Evolutionary conservation across 2,329 filamentous ascomycete species (phyloP).

Genomic region (Phoma sp.): DNA sequence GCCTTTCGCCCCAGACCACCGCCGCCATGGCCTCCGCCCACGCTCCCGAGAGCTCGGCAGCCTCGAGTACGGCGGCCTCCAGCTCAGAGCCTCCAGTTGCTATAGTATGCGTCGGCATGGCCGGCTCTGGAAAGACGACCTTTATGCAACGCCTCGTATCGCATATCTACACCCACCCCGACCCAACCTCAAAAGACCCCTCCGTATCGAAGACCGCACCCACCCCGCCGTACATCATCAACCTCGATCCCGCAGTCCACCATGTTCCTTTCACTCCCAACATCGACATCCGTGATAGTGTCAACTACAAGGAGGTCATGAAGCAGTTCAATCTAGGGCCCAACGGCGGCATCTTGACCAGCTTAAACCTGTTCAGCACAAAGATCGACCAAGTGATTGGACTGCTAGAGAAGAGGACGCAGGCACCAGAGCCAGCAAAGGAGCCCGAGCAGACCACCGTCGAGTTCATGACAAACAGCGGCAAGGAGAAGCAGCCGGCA

Average conservation of each 20-base stretch:
- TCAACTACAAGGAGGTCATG: conserved; percentile 99
- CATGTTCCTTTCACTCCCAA: conserved; percentile 95
- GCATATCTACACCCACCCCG: conserved; percentile 80
- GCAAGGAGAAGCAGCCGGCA: conserved; percentile 33
- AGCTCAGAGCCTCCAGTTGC: conserved; percentile 64
- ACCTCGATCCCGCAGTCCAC: conserved; percentile 93
- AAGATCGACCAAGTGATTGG: conserved; percentile 95
- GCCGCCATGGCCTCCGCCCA: conserved; percentile 53
- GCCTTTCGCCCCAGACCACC: neutral
- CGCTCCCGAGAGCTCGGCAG: conserved; percentile 24
- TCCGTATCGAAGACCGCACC: conserved; percentile 38
- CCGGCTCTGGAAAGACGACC: conserved; percentile 98
- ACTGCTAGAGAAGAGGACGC: conserved; percentile 86
- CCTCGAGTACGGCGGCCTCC: conserved; percentile 1
- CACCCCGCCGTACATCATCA: conserved; percentile 89
- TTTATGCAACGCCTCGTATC: conserved; percentile 99
- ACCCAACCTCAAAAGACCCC: conserved; percentile 48
- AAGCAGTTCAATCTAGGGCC: conserved; percentile 97
- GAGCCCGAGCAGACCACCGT: conserved; percentile 43
- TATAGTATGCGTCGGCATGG: conserved; percentile 97
- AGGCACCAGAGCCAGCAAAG: conserved; percentile 54
- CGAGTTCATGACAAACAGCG: conserved; percentile 46
- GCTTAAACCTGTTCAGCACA: conserved; percentile 93
- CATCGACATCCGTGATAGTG: conserved; percentile 97
- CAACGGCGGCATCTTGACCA: conserved; percentile 95